phyloP scores from a whole-genome alignment of 768 basidiomycete genomes.

The Boletus rufocinnamomeus region DNA sequence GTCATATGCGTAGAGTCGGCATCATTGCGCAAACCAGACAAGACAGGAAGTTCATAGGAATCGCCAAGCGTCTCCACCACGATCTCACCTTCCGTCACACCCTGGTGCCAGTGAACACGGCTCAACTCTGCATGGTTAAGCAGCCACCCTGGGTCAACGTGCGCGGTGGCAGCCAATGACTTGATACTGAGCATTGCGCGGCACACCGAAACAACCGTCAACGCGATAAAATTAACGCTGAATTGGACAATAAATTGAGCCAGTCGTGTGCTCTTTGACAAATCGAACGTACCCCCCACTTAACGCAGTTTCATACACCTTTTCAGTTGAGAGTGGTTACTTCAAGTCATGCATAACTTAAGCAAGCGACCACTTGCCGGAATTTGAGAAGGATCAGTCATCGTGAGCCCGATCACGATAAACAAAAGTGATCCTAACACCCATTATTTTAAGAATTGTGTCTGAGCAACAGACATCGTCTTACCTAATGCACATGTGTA shows the following conservation, averaged over 20 bases:
- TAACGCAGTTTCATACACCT: conserved; percentile 15
- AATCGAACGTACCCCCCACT: conserved; percentile 11
- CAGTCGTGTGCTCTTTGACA: not conserved
- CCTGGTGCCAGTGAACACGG: conserved; percentile 42
- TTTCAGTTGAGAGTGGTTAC: not conserved
- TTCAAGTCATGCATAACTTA: not conserved
- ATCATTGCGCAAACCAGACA: not conserved
- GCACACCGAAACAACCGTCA: conserved; percentile 34
- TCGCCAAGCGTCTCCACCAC: conserved; percentile 15
- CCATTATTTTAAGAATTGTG: not conserved
- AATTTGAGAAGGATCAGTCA: conserved; percentile 4
- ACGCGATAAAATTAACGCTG: conserved; percentile 7
- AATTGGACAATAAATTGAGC: not conserved
- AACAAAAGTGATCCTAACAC: conserved; percentile 20
- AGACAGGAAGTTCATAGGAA: not conserved
- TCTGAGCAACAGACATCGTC: not conserved
- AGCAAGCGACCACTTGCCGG: conserved; percentile 5
- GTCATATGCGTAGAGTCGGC: not conserved
- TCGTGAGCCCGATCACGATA: conserved; percentile 13
- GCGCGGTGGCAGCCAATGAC: conserved; percentile 43
- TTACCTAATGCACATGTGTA: conserved; percentile 24
- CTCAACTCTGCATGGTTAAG: conserved; percentile 48
- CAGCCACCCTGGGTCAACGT: conserved; percentile 45
- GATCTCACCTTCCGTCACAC: conserved; percentile 40
- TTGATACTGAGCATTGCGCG: conserved; percentile 43